phyloP scores from a whole-genome alignment of 306 rosid species.

The Fragaria nilgerrensis region DNA sequence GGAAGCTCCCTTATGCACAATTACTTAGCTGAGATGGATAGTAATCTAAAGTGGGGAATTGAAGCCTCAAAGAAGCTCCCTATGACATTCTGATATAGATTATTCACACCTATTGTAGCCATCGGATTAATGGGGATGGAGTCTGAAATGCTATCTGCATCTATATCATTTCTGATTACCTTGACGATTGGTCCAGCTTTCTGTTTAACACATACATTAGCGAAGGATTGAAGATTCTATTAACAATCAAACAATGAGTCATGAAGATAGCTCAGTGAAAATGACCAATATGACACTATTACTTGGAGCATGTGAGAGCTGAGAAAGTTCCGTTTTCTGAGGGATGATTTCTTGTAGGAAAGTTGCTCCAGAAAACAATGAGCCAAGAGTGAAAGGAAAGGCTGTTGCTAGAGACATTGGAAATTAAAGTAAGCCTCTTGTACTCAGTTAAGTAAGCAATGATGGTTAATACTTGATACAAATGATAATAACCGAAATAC shows the following conservation, averaged over 20 bases:
- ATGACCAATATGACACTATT: neutral
- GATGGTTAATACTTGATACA: neutral
- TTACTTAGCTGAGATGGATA: slow-evolving; percentile 23
- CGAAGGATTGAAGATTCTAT: neutral
- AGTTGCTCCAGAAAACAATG: neutral
- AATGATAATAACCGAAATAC: neutral
- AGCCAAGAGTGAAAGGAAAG: neutral
- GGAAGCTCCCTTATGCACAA: neutral
- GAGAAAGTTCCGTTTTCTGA: neutral
- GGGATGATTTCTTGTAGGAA: neutral
- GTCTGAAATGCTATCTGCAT: slow-evolving; percentile 53
- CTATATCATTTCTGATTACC: slow-evolving; percentile 43
- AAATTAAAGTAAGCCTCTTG: neutral
- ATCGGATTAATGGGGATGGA: slow-evolving; percentile 27
- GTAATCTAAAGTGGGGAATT: slow-evolving; percentile 46
- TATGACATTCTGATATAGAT: slow-evolving; percentile 46
- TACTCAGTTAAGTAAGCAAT: neutral
- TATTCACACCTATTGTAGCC: slow-evolving; percentile 23
- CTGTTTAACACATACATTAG: slow-evolving; percentile 4
- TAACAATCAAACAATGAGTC: neutral
- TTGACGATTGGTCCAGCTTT: slow-evolving; percentile 28
- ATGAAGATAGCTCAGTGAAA: slow-evolving; percentile 2
- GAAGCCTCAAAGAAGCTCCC: slow-evolving; percentile 52
- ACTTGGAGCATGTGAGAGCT: neutral
- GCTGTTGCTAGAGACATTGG: neutral